Conservation (phyloP, 169 alveolate species). For the Amoebophrya sp. region DNA sequence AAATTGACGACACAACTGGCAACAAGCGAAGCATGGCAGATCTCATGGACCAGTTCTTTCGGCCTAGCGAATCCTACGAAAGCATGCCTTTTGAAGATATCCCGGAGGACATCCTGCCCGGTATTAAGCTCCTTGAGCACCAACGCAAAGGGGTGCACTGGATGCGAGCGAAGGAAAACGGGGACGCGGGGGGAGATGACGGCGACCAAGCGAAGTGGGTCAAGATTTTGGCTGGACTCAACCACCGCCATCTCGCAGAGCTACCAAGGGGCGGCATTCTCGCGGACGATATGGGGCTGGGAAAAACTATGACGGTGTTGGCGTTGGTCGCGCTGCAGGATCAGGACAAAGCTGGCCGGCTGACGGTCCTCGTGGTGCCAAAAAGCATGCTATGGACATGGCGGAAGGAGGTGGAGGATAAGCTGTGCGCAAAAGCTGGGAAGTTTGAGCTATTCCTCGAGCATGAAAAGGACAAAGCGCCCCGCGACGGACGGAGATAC, state of each 20-base stretch:
- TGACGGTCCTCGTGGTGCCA: not conserved
- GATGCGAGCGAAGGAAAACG: not conserved
- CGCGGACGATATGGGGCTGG: constrained; percentile 5
- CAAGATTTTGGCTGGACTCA: not conserved
- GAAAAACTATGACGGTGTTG: not conserved
- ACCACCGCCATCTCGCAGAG: not conserved
- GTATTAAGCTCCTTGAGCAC: not conserved
- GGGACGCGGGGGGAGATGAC: no score
- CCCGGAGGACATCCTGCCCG: not conserved
- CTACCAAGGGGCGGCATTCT: not conserved
- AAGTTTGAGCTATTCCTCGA: not conserved
- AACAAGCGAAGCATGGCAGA: not conserved
- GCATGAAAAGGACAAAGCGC: not conserved
- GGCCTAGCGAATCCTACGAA: not conserved
- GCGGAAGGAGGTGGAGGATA: not conserved
- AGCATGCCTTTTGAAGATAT: not conserved
- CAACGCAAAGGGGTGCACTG: not conserved
- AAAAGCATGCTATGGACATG: not conserved
- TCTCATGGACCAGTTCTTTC: not conserved
- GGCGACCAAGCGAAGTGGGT: not conserved
- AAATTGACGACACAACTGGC: not conserved
- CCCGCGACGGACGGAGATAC: not conserved
- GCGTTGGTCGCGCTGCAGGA: not conserved
- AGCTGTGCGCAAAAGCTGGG: not conserved
- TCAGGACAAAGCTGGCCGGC: not conserved